Percentiles rank a stretch among this genome's conserved stretches.
These are phyloP conservation scores for Nidularia pulvinata DNA, from an alignment of 768 basidiomycete genomes.

Conservation along the genomic window DNA sequence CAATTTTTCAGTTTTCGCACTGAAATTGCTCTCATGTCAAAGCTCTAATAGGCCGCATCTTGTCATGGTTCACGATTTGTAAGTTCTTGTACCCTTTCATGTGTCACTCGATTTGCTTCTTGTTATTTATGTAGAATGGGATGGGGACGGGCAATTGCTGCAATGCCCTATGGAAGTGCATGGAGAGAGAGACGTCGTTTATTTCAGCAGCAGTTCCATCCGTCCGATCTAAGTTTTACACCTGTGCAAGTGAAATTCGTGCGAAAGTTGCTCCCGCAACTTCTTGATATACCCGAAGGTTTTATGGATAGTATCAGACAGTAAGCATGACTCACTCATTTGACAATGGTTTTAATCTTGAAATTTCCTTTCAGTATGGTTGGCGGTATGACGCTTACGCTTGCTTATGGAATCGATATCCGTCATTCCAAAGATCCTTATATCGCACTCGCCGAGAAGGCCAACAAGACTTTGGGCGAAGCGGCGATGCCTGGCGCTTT, in stretches of 20 bases:
- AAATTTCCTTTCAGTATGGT: neutral
- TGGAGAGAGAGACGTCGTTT: neutral
- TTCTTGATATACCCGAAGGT: neutral
- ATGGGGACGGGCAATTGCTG: neutral
- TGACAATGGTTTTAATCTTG: neutral
- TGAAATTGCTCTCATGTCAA: neutral
- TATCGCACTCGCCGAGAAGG: constrained; percentile 12
- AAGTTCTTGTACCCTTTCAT: neutral
- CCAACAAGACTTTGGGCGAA: constrained; percentile 7
- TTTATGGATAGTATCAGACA: neutral
- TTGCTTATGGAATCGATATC: constrained; percentile 18
- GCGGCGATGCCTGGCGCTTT: constrained; percentile 13
- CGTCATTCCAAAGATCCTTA: constrained; percentile 16
- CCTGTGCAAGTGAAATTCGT: neutral
- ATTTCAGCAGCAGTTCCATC: neutral
- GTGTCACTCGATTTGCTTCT: neutral
- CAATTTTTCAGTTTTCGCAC: neutral
- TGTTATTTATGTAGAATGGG: neutral
- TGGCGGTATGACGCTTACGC: constrained; percentile 9
- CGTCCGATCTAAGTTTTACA: neutral
- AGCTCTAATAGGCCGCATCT: neutral
- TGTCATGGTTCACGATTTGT: neutral
- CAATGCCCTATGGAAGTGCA: neutral
- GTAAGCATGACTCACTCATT: neutral
- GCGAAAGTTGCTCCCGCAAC: neutral